Conservation (phyloP, 306 rosid genomes). For the Cucurbita moschata region DNA sequence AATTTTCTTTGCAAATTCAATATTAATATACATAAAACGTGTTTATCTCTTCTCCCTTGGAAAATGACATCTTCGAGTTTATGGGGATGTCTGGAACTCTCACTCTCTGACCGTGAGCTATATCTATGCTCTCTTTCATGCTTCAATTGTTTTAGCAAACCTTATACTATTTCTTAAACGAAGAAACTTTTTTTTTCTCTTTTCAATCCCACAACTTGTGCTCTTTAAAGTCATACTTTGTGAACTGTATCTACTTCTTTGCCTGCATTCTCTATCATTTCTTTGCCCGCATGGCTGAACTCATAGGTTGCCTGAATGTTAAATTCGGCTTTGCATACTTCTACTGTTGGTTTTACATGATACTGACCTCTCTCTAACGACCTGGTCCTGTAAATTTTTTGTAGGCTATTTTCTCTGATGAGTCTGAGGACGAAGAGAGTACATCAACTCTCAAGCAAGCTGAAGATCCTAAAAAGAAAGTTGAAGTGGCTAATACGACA, state of each 20-base stretch:
- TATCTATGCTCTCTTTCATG: not conserved
- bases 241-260: not conserved
- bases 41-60: not conserved
- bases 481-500: constrained; percentile 71
- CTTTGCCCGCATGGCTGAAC: not conserved
- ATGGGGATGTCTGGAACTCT: not conserved
- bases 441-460: constrained; percentile 25
- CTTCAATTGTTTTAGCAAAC: not conserved
- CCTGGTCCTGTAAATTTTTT: constrained; percentile 3
- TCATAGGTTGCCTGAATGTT: not conserved
- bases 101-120: not conserved
- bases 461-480: constrained; percentile 68
- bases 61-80: not conserved
- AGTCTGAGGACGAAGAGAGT: constrained; percentile 63
- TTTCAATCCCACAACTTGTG: not conserved
- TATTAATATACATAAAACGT: not conserved
- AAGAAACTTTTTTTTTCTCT: not conserved
- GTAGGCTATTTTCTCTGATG: constrained; percentile 98
- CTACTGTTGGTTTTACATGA: not conserved
- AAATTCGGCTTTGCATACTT: constrained; percentile 6
- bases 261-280: not conserved
- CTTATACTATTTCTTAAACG: not conserved
- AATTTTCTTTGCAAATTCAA: not conserved
- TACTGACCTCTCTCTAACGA: not conserved
- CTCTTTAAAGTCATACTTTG: not conserved